Evolutionary conservation across 129 eudicot genomes (phyloP).

Genomic region (Gnaphalium uliginosum): DNA sequence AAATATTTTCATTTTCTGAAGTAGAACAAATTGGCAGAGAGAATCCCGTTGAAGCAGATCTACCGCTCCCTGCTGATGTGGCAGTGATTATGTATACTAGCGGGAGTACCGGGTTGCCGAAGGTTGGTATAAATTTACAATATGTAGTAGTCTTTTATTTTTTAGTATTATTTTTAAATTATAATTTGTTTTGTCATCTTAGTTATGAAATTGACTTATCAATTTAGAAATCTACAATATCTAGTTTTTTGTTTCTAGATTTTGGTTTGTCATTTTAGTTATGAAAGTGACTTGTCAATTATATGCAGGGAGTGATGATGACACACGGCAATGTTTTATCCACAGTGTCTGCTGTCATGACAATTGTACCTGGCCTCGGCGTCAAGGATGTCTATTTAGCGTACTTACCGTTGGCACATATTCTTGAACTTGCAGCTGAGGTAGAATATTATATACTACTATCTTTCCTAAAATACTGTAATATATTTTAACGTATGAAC

Average conservation of each 20-base stretch:
- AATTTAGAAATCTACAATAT: no score
- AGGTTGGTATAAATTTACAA: slow-evolving; percentile 47
- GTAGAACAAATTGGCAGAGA: slow-evolving; percentile 72
- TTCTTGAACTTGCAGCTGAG: slow-evolving; percentile 98
- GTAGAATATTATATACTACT: slow-evolving; percentile 34
- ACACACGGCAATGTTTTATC: slow-evolving; percentile 91
- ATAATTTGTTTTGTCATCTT: not conserved
- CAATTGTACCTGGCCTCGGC: slow-evolving; percentile 85
- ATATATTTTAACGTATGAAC: slow-evolving; percentile 2
- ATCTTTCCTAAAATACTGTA: slow-evolving; percentile 5
- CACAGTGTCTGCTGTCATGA: slow-evolving; percentile 90
- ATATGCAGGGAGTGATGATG: slow-evolving; percentile 95
- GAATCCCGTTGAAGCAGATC: slow-evolving; percentile 70
- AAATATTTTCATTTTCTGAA: slow-evolving; percentile 59
- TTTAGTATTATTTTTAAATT: no score
- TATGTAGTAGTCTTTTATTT: not conserved
- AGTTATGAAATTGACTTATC: no score
- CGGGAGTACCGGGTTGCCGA: slow-evolving; percentile 97
- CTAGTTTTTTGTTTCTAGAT: no score
- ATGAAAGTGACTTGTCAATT: not conserved
- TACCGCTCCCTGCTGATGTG: slow-evolving; percentile 81
- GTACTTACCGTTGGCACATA: slow-evolving; percentile 90
- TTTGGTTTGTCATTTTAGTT: not conserved
- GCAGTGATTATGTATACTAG: slow-evolving; percentile 99
- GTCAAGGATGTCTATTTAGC: slow-evolving; percentile 82